Evolutionary conservation across 805 yeast species (phyloP).

Genomic region (Zygotorulaspora danielsina): DNA sequence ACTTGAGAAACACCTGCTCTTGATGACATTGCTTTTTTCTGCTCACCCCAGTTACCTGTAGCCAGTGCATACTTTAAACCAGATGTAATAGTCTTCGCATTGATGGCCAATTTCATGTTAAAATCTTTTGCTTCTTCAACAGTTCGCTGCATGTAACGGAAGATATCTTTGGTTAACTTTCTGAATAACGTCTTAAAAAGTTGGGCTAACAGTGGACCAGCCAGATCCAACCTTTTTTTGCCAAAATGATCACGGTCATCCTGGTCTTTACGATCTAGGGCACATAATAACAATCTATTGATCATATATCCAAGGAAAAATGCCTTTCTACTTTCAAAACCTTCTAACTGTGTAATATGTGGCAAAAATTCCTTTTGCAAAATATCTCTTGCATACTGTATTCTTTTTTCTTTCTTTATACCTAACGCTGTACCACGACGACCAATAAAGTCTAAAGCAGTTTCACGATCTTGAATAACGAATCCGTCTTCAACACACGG

Average conservation of each 20-base stretch:
- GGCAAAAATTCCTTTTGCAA: conserved; percentile 94
- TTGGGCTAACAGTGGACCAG: conserved; percentile 95
- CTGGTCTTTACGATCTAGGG: conserved; percentile 94
- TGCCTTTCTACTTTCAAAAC: conserved; percentile 94
- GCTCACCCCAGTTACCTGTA: conserved; percentile 99
- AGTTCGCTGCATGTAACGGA: conserved; percentile 97
- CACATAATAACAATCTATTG: conserved; percentile 89
- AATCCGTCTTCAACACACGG: conserved; percentile 99
- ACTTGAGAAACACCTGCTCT: conserved; percentile 99
- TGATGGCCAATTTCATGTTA: conserved; percentile 92
- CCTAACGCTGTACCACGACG: conserved; percentile 97
- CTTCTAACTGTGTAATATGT: conserved; percentile 95
- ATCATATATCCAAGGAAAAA: conserved; percentile 97
- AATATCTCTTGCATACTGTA: conserved; percentile 95
- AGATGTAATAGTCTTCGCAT: conserved; percentile 93
- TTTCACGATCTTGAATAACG: conserved; percentile 96
- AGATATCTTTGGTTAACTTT: conserved; percentile 92
- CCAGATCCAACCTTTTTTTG: conserved; percentile 95
- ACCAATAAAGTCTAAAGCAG: conserved; percentile 95
- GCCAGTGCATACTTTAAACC: conserved; percentile 97
- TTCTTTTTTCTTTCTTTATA: conserved; percentile 95
- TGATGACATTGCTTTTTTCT: conserved; percentile 97
- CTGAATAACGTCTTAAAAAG: conserved; percentile 91
- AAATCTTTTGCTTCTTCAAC: conserved; percentile 97
- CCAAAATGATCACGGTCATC: conserved; percentile 99